phyloP scores from a whole-genome alignment of 345 rosid species.

The Cardamine resedifolia region DNA sequence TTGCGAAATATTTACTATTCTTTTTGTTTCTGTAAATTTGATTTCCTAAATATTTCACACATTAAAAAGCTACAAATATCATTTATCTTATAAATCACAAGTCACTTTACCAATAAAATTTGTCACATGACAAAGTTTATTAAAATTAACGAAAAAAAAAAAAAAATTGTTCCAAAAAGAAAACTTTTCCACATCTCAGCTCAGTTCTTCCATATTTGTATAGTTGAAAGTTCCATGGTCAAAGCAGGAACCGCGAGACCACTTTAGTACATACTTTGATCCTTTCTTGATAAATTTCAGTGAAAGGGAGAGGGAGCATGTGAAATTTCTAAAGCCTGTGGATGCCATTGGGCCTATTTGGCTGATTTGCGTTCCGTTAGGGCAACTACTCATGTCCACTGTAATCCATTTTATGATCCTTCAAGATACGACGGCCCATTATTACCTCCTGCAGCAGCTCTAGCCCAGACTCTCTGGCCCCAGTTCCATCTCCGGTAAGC shows the following conservation, averaged over 20 bases:
- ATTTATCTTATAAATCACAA: too few relatives aligned
- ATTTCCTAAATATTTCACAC: too few relatives aligned
- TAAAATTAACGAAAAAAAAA: too few relatives aligned
- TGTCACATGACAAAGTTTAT: too few relatives aligned
- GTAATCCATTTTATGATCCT: constrained; percentile 77
- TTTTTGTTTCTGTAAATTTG: too few relatives aligned
- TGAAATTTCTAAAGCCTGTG: constrained; percentile 65
- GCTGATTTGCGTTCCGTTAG: constrained; percentile 62
- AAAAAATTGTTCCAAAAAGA: too few relatives aligned
- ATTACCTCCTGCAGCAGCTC: constrained; percentile 94
- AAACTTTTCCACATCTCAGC: too few relatives aligned
- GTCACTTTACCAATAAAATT: too few relatives aligned
- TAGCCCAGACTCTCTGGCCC: constrained; percentile 97
- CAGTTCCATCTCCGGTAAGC: constrained; percentile 98
- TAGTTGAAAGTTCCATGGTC: not conserved
- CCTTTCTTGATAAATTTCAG: constrained; percentile 45
- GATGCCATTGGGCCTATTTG: constrained; percentile 90
- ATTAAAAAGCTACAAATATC: too few relatives aligned
- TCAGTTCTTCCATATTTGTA: too few relatives aligned
- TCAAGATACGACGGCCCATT: constrained; percentile 55
- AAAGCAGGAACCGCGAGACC: constrained; percentile 1
- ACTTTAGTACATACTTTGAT: not conserved
- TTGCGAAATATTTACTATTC: too few relatives aligned
- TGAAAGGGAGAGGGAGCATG: constrained; percentile 85
- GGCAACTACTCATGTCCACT: constrained; percentile 69